Evolutionary conservation across 192 early-diverging fungal species (phyloP).

Genomic region (Coemansia sp.): DNA sequence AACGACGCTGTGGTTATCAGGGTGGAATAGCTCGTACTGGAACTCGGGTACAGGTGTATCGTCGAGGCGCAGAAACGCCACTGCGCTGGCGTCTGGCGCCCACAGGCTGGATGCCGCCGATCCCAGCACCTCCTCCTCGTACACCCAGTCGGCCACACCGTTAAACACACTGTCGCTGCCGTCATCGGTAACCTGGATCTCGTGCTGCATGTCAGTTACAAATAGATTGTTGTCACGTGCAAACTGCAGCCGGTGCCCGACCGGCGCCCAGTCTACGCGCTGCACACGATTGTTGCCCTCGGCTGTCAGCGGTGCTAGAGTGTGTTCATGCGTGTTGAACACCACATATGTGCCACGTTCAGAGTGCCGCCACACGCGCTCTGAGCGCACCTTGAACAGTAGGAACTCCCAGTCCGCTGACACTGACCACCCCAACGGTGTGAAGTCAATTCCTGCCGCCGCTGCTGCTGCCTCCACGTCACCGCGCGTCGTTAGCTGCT

Average conservation of each 20-base stretch:
- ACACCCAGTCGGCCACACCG: constrained; percentile 97
- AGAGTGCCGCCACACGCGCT: constrained; percentile 83
- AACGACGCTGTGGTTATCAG: constrained; percentile 54
- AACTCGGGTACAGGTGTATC: constrained; percentile 81
- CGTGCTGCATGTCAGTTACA: constrained; percentile 67
- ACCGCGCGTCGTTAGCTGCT: constrained; percentile 23
- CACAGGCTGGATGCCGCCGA: constrained; percentile 78
- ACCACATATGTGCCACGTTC: constrained; percentile 78
- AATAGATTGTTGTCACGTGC: constrained; percentile 87
- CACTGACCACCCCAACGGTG: constrained; percentile 58
- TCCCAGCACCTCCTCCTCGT: constrained; percentile 90
- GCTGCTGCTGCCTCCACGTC: constrained; percentile 30
- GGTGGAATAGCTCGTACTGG: constrained; percentile 70
- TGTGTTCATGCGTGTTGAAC: constrained; percentile 64
- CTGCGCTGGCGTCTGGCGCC: constrained; percentile 72
- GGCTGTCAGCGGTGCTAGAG: constrained; percentile 59
- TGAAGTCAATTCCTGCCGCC: constrained; percentile 31
- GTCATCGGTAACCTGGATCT: constrained; percentile 81
- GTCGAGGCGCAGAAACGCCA: constrained; percentile 86
- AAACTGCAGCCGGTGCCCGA: constrained; percentile 77
- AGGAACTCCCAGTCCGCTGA: constrained; percentile 80
- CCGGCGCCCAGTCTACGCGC: constrained; percentile 76
- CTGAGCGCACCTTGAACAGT: constrained; percentile 64
- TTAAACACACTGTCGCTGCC: constrained; percentile 82
- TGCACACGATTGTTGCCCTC: constrained; percentile 55